Conservation (phyloP, 2,329 filamentous ascomycete genomes). For the Pochonia chlamydosporia region DNA sequence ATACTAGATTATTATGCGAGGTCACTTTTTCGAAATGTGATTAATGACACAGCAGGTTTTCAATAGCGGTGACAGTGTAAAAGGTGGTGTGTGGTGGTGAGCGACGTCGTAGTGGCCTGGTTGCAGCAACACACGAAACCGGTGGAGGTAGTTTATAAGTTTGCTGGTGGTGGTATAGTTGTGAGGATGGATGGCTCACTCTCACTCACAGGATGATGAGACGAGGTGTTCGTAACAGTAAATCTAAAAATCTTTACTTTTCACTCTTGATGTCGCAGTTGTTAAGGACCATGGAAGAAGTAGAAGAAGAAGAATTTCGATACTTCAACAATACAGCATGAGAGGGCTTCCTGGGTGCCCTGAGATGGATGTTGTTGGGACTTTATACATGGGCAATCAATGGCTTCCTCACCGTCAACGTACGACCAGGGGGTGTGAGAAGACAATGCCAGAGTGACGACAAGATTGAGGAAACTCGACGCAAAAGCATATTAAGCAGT, state of each 20-base stretch:
- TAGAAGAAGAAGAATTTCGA: no score
- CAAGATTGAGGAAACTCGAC: not conserved
- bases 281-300: no score
- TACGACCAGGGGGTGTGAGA: not conserved
- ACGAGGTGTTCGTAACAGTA: no score
- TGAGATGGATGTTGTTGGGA: conserved; percentile 5
- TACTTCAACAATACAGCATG: not conserved
- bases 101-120: not conserved
- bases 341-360: not conserved
- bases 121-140: not conserved
- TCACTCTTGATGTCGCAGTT: not conserved
- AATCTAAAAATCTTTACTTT: not conserved
- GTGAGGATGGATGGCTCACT: not conserved
- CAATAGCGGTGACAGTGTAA: not conserved
- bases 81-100: not conserved
- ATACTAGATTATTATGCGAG: no score
- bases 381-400: conserved; percentile 9
- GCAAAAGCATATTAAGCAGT: no score
- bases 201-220: not conserved
- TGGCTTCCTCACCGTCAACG: not conserved
- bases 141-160: not conserved
- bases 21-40: not conserved
- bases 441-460: not conserved
- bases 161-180: not conserved
- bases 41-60: not conserved